These are phyloP conservation scores for Talaromyces pinophilus DNA, from an alignment of 2,329 filamentous ascomycete genomes.

Conservation along the genomic window DNA sequence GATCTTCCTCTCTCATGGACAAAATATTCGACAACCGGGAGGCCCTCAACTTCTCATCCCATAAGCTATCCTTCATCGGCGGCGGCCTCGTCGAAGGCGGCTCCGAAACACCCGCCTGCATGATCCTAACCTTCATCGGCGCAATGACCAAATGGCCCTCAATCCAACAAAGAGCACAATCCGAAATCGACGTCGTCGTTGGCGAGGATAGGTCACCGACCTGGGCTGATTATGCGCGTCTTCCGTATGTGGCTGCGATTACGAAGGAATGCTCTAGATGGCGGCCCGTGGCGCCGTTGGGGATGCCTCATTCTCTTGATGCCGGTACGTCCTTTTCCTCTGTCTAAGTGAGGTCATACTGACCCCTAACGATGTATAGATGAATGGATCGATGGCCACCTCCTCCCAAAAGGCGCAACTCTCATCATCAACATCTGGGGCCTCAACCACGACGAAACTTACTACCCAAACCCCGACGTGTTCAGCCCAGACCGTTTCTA, in stretches of 20 bases:
- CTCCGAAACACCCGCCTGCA: slow-evolving; percentile 41
- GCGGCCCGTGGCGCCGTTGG: slow-evolving; percentile 56
- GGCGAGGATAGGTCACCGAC: slow-evolving; percentile 51
- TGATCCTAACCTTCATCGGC: slow-evolving; percentile 41
- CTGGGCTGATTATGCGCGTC: slow-evolving; percentile 50
- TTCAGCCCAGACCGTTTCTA: slow-evolving; percentile 39
- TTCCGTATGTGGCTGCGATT: slow-evolving; percentile 59
- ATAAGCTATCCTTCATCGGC: slow-evolving; percentile 46
- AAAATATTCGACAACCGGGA: slow-evolving; percentile 48
- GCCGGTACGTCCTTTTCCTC: slow-evolving; percentile 24
- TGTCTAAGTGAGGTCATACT: not conserved
- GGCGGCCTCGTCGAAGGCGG: slow-evolving; percentile 46
- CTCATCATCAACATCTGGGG: slow-evolving; percentile 49
- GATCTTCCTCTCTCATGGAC: slow-evolving; percentile 39
- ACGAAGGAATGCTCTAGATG: slow-evolving; percentile 61
- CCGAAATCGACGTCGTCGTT: slow-evolving; percentile 54
- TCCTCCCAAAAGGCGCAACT: slow-evolving; percentile 50
- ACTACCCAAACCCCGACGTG: slow-evolving; percentile 34
- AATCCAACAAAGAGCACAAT: slow-evolving; percentile 42
- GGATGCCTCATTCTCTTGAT: slow-evolving; percentile 51
- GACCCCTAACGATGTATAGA: slow-evolving; percentile 31
- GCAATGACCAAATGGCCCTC: slow-evolving; percentile 50
- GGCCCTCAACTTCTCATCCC: slow-evolving; percentile 34
- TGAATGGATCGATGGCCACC: slow-evolving; percentile 45
- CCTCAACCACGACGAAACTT: slow-evolving; percentile 51